Conservation (phyloP, 2,329 filamentous ascomycete genomes). For the Cladophialophora exuberans region DNA sequence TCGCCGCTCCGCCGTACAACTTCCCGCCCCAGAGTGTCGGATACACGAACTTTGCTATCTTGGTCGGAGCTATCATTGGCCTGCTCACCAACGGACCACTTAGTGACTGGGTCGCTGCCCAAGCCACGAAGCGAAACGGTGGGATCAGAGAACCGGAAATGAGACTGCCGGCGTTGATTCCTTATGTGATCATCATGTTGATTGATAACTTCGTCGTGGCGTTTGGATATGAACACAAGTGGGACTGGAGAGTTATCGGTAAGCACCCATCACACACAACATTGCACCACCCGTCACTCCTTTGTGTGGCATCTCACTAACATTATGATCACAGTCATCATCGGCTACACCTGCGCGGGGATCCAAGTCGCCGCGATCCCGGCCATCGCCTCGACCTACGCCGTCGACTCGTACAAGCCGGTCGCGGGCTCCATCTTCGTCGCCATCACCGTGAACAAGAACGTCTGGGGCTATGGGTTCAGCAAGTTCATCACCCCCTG, state of each 20-base stretch:
- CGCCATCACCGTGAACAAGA: conserved; percentile 8
- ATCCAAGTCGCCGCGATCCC: conserved; percentile 64
- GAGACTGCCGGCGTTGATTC: conserved; percentile 59
- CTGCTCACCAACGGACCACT: conserved; percentile 58
- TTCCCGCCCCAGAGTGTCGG: conserved; percentile 54
- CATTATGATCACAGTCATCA: conserved; percentile 60
- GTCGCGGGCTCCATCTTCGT: conserved; percentile 63
- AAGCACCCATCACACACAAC: background rate
- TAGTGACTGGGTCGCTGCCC: conserved; percentile 58
- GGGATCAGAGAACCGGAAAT: conserved; percentile 63
- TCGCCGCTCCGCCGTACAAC: conserved; percentile 59
- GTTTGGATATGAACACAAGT: conserved; percentile 42
- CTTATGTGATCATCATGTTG: conserved; percentile 58
- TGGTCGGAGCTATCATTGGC: conserved; percentile 58
- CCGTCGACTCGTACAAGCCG: conserved; percentile 66
- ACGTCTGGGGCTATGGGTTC: background rate
- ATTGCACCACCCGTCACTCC: too few species aligned
- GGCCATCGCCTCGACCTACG: conserved; percentile 60
- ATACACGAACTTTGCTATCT: conserved; percentile 60
- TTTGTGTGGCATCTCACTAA: too few species aligned
- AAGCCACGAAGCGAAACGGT: conserved; percentile 54
- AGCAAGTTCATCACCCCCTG: conserved; percentile 58
- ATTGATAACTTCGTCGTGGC: conserved; percentile 54
- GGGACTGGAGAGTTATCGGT: conserved; percentile 3
- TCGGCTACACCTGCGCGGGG: conserved; percentile 58